These are phyloP conservation scores for Thielaviopsis populi DNA, from an alignment of 2,329 filamentous ascomycete species.

Conservation along the genomic window DNA sequence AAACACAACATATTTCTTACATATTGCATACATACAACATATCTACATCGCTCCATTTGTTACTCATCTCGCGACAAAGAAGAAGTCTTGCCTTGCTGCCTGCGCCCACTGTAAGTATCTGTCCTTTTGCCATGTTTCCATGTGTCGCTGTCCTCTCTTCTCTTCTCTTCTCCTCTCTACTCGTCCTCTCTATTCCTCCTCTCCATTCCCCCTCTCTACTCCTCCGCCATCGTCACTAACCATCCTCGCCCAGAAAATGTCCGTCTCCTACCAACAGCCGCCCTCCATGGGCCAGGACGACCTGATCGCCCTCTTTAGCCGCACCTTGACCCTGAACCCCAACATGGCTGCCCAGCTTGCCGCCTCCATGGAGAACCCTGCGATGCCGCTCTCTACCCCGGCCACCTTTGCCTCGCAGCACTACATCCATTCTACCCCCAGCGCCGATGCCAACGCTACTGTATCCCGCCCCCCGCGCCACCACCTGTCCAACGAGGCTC, in stretches of 20 bases:
- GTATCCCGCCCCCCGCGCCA: constrained; percentile 2
- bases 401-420: constrained; percentile 7
- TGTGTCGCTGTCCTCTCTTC: no score
- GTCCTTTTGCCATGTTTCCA: no score
- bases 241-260: constrained; percentile 8
- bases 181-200: neutral
- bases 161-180: neutral
- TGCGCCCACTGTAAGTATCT: no score
- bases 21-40: no score
- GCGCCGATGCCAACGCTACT: neutral
- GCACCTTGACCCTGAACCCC: constrained; percentile 10
- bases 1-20: no score
- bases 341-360: constrained; percentile 12
- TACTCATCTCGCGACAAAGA: no score
- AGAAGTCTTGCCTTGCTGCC: no score
- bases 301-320: constrained; percentile 14
- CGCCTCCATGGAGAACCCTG: constrained; percentile 13
- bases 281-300: constrained; percentile 11
- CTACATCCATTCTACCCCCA: constrained; percentile 9
- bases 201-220: neutral
- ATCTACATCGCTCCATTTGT: no score
- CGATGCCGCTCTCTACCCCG: constrained; percentile 8
- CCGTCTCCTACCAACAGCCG: constrained; percentile 10
- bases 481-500: constrained; percentile 30
- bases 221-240: neutral